These are phyloP conservation scores for Mortierella sp. DNA, from an alignment of 371 early-diverging fungal species.

Conservation along the genomic window DNA sequence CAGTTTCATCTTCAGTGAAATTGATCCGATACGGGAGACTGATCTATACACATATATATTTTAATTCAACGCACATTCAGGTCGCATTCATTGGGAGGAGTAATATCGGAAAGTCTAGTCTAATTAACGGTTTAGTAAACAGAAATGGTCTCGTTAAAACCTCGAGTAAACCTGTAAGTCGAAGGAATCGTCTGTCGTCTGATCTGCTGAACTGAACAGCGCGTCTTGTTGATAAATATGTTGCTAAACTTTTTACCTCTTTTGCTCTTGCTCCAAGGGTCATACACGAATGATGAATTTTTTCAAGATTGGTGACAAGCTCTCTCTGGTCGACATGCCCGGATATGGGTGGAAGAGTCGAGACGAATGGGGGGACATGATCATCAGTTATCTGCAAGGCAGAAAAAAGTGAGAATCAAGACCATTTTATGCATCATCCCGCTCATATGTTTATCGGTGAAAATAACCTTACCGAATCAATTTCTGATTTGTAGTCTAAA, in stretches of 20 bases:
- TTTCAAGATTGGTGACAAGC: constrained; percentile 67
- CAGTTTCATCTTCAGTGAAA: too few species aligned
- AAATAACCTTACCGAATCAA: background rate
- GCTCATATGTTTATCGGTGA: background rate
- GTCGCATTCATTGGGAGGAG: constrained; percentile 84
- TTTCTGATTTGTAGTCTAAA: constrained; percentile 60
- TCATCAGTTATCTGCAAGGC: constrained; percentile 68
- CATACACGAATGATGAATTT: constrained; percentile 81
- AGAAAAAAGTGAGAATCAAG: constrained; percentile 67
- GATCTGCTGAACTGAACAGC: too few species aligned
- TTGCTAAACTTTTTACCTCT: too few species aligned
- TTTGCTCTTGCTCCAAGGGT: constrained; percentile 58
- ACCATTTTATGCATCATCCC: background rate
- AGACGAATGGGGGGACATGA: constrained; percentile 80
- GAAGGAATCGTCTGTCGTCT: background rate
- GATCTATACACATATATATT: background rate
- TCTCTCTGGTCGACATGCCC: constrained; percentile 86
- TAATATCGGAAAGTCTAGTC: constrained; percentile 84
- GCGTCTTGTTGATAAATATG: background rate
- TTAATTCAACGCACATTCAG: constrained; percentile 29
- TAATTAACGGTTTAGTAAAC: constrained; percentile 76
- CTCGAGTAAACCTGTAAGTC: constrained; percentile 74
- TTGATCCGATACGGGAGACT: background rate
- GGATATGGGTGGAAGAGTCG: constrained; percentile 83
- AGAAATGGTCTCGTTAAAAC: constrained; percentile 76